Evolutionary conservation across 345 rosid genomes (phyloP), one percentile per base, ranked within the genome.

Genomic region (Citrus glauca): DNA sequence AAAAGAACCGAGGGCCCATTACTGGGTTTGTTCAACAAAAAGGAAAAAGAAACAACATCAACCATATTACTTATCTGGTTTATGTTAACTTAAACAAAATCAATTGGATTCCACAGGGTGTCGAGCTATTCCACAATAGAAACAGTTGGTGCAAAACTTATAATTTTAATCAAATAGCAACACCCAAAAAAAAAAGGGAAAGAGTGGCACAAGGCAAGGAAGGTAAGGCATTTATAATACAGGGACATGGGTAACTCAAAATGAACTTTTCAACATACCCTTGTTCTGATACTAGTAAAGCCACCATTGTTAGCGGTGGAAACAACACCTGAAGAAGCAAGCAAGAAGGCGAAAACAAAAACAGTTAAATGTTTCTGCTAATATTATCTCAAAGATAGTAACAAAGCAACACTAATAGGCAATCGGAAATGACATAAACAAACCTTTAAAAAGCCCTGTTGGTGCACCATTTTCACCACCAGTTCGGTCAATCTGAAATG

Each of bases 291-390:
- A 86, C 98, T 93, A 2, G 97, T 84, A 81, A 96, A 96, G 30
- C 99, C 99, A 38, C 99, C 99, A 81, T 92, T 93, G 77, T 96
- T 96, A 53, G 91, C 90, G 11, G 98, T 95, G 72, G 99, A 96
- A 65, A 96, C 97, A 80, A 74, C 79, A 67, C 99, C 97, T 95
- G 86, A 79, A 27, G 64, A 66, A 59, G 72, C 69, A 22, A 79
- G 74, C 28, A 19, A 68, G 3, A 67, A 30, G 57, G 37, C 48
- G 59, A 73, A 45, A 57, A 22, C 17, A 69, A 24, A 56, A 77
- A 76, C 24, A 37, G 22, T 19, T 37, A 40, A 70, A 42, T 56
- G 22, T 35, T 32, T 50, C 35, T 22, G 38, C 10, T 13, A 19
- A 24, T 53, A 75, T 30, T 72, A 67, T 7, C 74, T 68, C 28